These are phyloP conservation scores for Ophiostoma piceae DNA, from an alignment of 2,329 filamentous ascomycete species.

Conservation along the genomic window DNA sequence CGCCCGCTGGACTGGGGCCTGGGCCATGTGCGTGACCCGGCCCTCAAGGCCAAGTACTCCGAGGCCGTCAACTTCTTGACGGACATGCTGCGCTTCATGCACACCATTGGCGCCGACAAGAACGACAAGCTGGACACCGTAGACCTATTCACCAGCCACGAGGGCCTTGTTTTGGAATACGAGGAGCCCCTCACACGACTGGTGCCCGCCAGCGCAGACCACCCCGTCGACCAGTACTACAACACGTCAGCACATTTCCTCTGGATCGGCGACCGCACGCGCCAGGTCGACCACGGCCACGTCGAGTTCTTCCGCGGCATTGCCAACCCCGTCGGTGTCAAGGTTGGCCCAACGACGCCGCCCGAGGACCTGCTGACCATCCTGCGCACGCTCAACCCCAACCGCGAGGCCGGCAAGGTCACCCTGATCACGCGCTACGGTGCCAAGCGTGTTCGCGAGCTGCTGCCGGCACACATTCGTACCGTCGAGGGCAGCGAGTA, in stretches of 20 bases:
- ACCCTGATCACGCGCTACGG: conserved; percentile 96
- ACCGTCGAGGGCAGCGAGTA: conserved; percentile 77
- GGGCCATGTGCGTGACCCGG: conserved; percentile 80
- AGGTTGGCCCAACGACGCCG: conserved; percentile 84
- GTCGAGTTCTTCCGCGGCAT: conserved; percentile 97
- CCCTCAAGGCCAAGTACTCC: conserved; percentile 79
- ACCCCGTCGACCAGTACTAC: conserved; percentile 55
- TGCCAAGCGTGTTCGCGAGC: conserved; percentile 64
- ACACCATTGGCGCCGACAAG: conserved; percentile 83
- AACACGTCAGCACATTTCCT: conserved; percentile 95
- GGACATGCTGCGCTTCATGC: conserved; percentile 90
- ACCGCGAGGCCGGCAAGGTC: conserved; percentile 79
- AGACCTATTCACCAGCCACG: conserved; percentile 92
- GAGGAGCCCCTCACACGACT: conserved; percentile 76
- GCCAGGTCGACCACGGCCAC: conserved; percentile 87
- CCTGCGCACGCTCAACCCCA: conserved; percentile 80
- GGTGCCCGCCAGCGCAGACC: conserved; percentile 35
- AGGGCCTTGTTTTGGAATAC: conserved; percentile 90
- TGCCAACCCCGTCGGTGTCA: conserved; percentile 92
- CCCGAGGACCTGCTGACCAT: conserved; percentile 69
- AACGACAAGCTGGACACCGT: conserved; percentile 81
- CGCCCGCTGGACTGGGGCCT: conserved; percentile 91
- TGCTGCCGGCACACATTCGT: conserved; percentile 80
- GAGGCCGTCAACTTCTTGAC: conserved; percentile 79
- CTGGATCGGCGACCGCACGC: conserved; percentile 95